These are phyloP conservation scores for Ilyonectria robusta DNA, from an alignment of 2,329 filamentous ascomycete species.

Conservation along the genomic window DNA sequence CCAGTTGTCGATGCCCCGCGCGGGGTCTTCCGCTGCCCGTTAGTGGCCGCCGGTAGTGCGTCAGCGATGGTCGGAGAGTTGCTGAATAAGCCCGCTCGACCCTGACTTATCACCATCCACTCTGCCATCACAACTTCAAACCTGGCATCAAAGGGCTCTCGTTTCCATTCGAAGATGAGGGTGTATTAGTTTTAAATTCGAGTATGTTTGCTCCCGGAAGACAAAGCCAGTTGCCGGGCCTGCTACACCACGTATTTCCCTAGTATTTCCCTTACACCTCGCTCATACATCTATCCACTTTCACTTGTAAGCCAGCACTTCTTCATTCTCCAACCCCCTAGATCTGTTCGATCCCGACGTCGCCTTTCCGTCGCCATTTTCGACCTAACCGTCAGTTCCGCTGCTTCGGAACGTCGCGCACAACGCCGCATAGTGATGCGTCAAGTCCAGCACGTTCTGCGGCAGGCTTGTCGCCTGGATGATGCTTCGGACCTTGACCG, in stretches of 20 bases:
- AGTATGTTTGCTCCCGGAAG: slow-evolving; percentile 16
- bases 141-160: background rate
- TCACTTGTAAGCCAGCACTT: slow-evolving; percentile 8
- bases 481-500: slow-evolving; percentile 96
- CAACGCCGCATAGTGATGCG: slow-evolving; percentile 94
- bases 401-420: slow-evolving; percentile 96
- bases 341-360: background rate
- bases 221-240: slow-evolving; percentile 21
- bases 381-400: slow-evolving; percentile 82
- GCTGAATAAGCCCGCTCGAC: slow-evolving; percentile 13
- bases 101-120: background rate
- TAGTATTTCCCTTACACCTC: slow-evolving; percentile 14
- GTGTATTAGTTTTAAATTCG: slow-evolving; percentile 33
- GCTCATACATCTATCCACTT: slow-evolving; percentile 3
- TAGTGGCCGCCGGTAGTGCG: slow-evolving; percentile 21
- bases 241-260: slow-evolving; percentile 21
- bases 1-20: slow-evolving; percentile 45
- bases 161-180: background rate
- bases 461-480: slow-evolving; percentile 96
- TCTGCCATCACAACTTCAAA: background rate
- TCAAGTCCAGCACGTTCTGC: slow-evolving; percentile 92
- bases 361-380: background rate
- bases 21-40: slow-evolving; percentile 44
- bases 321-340: slow-evolving; percentile 1
- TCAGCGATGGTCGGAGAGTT: background rate